These are phyloP conservation scores for Euphrasia arctica DNA, from an alignment of 305 asterid genomes.

Conservation along the genomic window DNA sequence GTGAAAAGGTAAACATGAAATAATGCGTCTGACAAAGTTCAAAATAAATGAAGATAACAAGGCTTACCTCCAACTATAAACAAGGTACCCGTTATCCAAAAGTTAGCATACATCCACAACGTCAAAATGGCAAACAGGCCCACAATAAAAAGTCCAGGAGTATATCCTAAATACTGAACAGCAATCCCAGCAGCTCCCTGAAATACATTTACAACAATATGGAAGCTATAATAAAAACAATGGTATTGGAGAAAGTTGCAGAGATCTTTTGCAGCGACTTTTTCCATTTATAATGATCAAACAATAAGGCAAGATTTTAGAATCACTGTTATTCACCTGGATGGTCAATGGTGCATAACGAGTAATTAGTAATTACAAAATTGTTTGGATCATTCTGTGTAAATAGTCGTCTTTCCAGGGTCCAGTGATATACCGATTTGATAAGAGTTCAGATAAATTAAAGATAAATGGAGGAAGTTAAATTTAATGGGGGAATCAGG, in stretches of 20 bases:
- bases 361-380: background rate
- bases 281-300: constrained; percentile 20
- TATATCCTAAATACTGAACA: constrained; percentile 91
- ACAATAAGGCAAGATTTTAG: constrained; percentile 13
- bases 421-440: background rate
- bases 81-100: constrained; percentile 95
- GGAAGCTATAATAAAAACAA: constrained; percentile 17
- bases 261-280: constrained; percentile 24
- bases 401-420: background rate
- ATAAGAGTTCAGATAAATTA: too few relatives aligned
- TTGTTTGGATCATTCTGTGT: constrained; percentile 1
- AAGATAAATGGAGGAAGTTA: too few relatives aligned
- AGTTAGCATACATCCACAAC: constrained; percentile 99
- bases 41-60: constrained; percentile 25
- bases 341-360: background rate
- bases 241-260: constrained; percentile 14
- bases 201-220: constrained; percentile 33
- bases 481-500: too few relatives aligned
- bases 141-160: constrained; percentile 96
- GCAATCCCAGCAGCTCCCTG: constrained; percentile 98
- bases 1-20: constrained; percentile 22
- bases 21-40: constrained; percentile 12
- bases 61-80: constrained; percentile 93
- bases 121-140: constrained; percentile 85
- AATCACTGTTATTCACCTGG: background rate